Base-by-base conservation (phyloP, 805 yeast species). In the Yarrowia divulgata region DNA sequence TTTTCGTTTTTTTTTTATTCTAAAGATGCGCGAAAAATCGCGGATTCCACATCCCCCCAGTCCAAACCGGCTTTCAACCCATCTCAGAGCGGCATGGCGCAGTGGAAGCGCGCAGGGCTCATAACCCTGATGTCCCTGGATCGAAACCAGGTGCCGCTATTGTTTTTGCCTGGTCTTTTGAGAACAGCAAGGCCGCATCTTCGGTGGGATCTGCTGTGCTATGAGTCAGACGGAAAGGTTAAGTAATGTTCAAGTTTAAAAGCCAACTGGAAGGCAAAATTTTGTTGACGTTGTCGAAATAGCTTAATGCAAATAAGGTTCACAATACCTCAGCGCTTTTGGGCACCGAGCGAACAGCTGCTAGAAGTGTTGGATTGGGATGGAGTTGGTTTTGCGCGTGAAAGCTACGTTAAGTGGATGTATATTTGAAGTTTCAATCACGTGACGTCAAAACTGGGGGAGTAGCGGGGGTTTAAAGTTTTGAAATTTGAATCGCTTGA, bases 81-180 rank as follows among this genome's bases (percentile, higher is more conserved):
- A 45, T 45, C 48, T 12, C 13, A 3, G 4, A 78, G 81, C 81
- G 81, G 75, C 76, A 79, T 79, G 81, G 81, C 82, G 82, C 82
- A 79, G 82, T 70, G 93, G 93, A 88, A 89, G 93, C 93, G 93
- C 91, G 92, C 92, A 87, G 93, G 93, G 93, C 93, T 89, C 93
- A 89, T 89, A 89, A 89, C 93, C 92, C 93, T 88, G 92, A 89
- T 86, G 93, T 87, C 93, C 90, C 85, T 82, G 91, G 93, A 89
- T 89, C 93, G 93, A 89, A 88, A 89, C 93, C 90, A 82, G 84
- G 89, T 90, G 87, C 85, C 90, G 93, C 92, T 89, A 88, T 35
- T 57, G 18, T 42, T 57, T 57, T 57, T 54, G 19, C 1, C 8
- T 13, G 40, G 8, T 14, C 16, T 54, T 48, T 35, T 52, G 40